phyloP scores from a whole-genome alignment of 345 rosid species.

The Gossypium stocksii region DNA sequence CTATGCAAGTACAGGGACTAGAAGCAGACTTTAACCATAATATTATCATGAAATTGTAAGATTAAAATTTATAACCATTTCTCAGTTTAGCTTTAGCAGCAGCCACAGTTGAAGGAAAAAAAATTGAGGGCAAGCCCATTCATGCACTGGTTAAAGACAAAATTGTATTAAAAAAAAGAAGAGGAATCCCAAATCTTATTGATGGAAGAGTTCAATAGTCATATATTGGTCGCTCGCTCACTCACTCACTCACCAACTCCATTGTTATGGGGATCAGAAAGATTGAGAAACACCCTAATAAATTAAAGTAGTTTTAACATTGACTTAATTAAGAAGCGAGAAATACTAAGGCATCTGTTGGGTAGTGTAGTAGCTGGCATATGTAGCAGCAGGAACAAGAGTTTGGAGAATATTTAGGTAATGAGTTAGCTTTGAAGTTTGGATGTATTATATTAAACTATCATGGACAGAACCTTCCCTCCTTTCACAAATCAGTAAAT shows the following conservation, averaged over 20 bases:
- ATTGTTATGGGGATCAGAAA: neutral
- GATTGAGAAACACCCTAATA: neutral
- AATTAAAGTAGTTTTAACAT: neutral
- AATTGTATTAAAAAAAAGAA: neutral
- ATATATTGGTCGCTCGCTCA: neutral
- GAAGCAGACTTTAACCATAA: too few species aligned
- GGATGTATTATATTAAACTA: neutral
- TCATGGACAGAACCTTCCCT: too few species aligned
- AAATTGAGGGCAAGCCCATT: neutral
- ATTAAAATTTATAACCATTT: too few species aligned
- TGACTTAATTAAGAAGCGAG: neutral
- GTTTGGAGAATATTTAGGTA: conserved; percentile 13
- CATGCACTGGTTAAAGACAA: neutral
- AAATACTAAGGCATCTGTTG: neutral
- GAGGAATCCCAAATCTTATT: neutral
- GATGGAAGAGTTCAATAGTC: neutral
- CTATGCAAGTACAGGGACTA: too few species aligned
- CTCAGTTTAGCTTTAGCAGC: too few species aligned
- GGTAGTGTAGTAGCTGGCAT: conserved; percentile 3
- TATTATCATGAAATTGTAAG: neutral
- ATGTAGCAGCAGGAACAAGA: neutral
- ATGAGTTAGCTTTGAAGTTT: conserved; percentile 6
- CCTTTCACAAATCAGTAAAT: neutral
- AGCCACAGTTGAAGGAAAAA: too few species aligned
- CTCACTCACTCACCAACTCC: neutral